Evolutionary conservation across 179 eudicot species (phyloP).

Genomic region (Camellia oleifera): DNA sequence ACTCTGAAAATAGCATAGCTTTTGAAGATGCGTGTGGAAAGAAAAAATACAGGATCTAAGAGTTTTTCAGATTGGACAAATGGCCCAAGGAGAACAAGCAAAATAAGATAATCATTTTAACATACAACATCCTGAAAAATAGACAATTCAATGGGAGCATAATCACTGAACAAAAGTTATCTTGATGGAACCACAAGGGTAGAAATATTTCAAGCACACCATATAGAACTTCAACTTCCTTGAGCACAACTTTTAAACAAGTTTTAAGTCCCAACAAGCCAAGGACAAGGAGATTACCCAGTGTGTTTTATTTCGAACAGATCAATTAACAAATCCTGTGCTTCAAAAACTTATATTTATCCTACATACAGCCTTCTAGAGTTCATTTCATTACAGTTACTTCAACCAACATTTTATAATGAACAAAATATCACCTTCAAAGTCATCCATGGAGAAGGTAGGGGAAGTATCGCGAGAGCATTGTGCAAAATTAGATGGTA

Average conservation of each 20-base stretch:
- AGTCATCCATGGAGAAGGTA: slow-evolving; percentile 81
- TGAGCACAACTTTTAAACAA: background rate
- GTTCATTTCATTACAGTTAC: background rate
- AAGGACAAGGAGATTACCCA: background rate
- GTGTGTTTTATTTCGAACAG: background rate
- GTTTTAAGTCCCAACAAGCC: background rate
- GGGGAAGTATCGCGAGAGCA: slow-evolving; percentile 43
- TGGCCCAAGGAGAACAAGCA: background rate
- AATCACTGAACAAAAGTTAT: background rate
- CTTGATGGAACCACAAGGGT: background rate
- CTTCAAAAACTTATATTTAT: background rate
- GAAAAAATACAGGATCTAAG: background rate
- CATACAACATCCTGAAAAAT: background rate
- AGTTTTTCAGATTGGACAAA: background rate
- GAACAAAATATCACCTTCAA: slow-evolving; percentile 60
- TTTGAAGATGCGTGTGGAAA: background rate
- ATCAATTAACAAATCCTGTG: background rate
- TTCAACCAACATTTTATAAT: background rate
- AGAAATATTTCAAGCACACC: background rate
- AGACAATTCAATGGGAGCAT: background rate
- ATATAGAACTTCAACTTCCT: slow-evolving; percentile 1
- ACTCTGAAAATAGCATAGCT: background rate
- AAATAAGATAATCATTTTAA: background rate
- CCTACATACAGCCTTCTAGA: background rate
- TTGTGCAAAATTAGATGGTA: slow-evolving; percentile 35